Conservation (phyloP, 73 alveolate species). For the Stentor coeruleus region DNA sequence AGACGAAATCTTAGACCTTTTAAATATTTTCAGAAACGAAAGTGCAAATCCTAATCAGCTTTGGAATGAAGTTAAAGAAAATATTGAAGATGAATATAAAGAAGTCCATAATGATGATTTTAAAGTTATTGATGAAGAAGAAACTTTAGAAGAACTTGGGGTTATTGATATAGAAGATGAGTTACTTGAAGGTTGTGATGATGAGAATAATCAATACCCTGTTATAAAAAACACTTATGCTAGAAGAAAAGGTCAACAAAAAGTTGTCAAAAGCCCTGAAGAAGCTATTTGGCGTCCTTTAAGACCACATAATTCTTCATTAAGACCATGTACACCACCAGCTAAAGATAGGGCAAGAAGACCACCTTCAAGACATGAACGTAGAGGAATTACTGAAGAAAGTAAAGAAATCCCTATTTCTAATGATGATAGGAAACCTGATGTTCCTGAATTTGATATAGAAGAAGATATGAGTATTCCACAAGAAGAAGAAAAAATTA, state of each 20-base stretch:
- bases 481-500: neutral
- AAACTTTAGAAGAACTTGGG: conserved; percentile 29
- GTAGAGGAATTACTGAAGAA: neutral
- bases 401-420: no score
- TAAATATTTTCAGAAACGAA: neutral
- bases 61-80: conserved; percentile 19
- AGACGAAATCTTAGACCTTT: conserved; percentile 3
- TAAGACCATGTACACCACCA: conserved; percentile 24
- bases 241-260: conserved; percentile 15
- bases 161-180: conserved; percentile 30
- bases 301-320: conserved; percentile 14
- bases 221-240: conserved; percentile 26
- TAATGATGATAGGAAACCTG: neutral
- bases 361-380: conserved; percentile 5
- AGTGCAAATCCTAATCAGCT: conserved; percentile 12
- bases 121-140: conserved; percentile 23
- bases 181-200: conserved; percentile 27
- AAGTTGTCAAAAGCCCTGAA: conserved; percentile 6
- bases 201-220: conserved; percentile 23
- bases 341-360: neutral
- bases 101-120: neutral
- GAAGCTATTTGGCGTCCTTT: neutral
- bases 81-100: neutral
- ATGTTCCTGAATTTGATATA: conserved; percentile 12
- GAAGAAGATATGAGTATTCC: conserved; percentile 17